A percentile compares a stretch with the other conserved stretches of the same genome.
These are phyloP conservation scores for Globisporangium parvum DNA, from an alignment of 352 stramenopile genomes.

Conservation along the genomic window DNA sequence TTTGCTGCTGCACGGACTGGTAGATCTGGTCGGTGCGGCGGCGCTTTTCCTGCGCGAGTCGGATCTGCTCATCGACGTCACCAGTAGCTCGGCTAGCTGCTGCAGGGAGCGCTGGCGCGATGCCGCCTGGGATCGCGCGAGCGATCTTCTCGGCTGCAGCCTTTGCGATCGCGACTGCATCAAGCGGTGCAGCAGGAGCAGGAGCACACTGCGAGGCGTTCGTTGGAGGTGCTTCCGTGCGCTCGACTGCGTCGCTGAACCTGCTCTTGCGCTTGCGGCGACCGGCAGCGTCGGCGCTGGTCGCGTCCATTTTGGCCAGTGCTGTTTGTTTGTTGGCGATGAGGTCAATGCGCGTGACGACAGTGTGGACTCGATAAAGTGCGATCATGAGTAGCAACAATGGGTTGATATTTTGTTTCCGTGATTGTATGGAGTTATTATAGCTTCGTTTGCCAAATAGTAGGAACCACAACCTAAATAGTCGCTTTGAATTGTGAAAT, in stretches of 20 bases:
- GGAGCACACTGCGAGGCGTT: background rate
- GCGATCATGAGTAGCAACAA: background rate
- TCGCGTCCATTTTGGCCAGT: conserved; percentile 11
- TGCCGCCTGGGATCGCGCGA: conserved; percentile 34
- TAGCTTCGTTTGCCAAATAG: no score
- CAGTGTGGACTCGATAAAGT: background rate
- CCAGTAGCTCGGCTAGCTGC: background rate
- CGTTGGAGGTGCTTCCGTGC: conserved; percentile 5
- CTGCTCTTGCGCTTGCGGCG: conserved; percentile 78
- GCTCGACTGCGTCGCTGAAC: conserved; percentile 60
- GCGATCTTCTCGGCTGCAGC: conserved; percentile 72
- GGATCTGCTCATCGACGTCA: conserved; percentile 30
- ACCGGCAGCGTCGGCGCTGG: background rate
- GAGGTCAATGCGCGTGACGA: no score
- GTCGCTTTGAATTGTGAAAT: no score
- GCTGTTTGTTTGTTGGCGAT: no score
- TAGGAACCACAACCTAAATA: no score
- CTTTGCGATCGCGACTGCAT: conserved; percentile 61
- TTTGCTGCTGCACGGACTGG: conserved; percentile 83
- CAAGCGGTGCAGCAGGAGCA: conserved; percentile 9
- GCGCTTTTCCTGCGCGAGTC: conserved; percentile 48
- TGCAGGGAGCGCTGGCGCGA: conserved; percentile 2
- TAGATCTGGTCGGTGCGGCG: conserved; percentile 69
- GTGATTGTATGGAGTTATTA: no score
- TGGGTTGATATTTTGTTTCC: no score